These are phyloP conservation scores for Anisodus tanguticus DNA, from an alignment of 257 asterid species.

Conservation along the genomic window DNA sequence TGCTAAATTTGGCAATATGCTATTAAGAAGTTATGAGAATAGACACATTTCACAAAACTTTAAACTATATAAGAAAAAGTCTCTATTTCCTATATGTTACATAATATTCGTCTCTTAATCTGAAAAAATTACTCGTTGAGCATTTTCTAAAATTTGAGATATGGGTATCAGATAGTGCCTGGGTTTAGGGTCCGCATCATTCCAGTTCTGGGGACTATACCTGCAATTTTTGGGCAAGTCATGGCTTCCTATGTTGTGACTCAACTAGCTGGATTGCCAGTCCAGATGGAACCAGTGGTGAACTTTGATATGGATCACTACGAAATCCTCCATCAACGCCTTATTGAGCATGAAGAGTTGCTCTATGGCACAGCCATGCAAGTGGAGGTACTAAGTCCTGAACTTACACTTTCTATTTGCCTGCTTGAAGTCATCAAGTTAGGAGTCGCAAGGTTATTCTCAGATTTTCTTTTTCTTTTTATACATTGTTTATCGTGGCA, in stretches of 20 bases:
- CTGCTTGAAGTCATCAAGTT: constrained; percentile 23
- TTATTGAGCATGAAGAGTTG: constrained; percentile 90
- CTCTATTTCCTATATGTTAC: background rate
- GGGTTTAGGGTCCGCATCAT: constrained; percentile 96
- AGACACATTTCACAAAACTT: constrained; percentile 2
- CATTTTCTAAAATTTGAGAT: constrained; percentile 29
- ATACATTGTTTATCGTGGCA: background rate
- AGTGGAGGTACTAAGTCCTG: constrained; percentile 67
- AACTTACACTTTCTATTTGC: constrained; percentile 6
- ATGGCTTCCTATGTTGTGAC: constrained; percentile 94
- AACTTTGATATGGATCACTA: constrained; percentile 86
- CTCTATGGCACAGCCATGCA: constrained; percentile 75
- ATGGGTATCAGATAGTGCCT: constrained; percentile 78
- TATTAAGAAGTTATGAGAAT: background rate
- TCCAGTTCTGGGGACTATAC: constrained; percentile 96
- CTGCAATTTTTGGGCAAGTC: constrained; percentile 96
- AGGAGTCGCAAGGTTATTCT: constrained; percentile 2
- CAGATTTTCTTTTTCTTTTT: background rate
- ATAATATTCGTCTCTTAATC: constrained; percentile 16
- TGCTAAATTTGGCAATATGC: constrained; percentile 2
- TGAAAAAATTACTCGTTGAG: background rate
- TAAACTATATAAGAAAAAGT: background rate
- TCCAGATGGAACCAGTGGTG: constrained; percentile 88
- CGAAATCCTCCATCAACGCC: constrained; percentile 82
- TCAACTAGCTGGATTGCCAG: constrained; percentile 76